Evolutionary conservation across 164 flowering plant genomes (phyloP).

Genomic region (Tetracentron sinense): DNA sequence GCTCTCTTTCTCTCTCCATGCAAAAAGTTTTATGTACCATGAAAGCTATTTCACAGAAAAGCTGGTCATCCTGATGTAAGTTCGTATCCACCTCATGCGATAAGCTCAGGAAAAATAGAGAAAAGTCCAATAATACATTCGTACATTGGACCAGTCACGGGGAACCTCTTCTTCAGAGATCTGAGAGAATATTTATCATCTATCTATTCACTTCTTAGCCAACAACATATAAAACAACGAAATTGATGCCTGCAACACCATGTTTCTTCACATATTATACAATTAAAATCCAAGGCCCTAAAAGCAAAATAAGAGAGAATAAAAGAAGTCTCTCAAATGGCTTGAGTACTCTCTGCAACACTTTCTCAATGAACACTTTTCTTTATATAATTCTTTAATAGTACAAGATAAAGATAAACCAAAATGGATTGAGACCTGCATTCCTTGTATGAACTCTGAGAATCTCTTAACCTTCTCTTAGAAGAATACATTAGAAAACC

Average conservation of each 20-base stretch:
- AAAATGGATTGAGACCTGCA: too few relatives aligned
- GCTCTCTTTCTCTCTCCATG: too few relatives aligned
- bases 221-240: conserved; percentile 45
- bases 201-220: conserved; percentile 23
- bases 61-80: too few relatives aligned
- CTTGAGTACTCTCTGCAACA: not conserved
- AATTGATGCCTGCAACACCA: conserved; percentile 29
- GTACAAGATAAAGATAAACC: too few relatives aligned
- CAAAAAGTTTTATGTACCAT: too few relatives aligned
- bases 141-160: conserved; percentile 37
- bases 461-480: not conserved
- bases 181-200: conserved; percentile 33
- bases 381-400: not conserved
- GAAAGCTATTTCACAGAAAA: too few relatives aligned
- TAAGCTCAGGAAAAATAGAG: not conserved
- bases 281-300: too few relatives aligned
- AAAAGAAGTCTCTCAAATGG: not conserved
- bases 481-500: too few relatives aligned
- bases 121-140: conserved; percentile 13
- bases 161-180: conserved; percentile 20
- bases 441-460: not conserved
- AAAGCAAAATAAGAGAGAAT: too few relatives aligned
- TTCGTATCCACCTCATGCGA: not conserved
- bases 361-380: not conserved
- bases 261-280: conserved; percentile 27